These are phyloP conservation scores for Xerocomellus amylosporus DNA, from an alignment of 768 basidiomycete genomes.

Conservation along the genomic window DNA sequence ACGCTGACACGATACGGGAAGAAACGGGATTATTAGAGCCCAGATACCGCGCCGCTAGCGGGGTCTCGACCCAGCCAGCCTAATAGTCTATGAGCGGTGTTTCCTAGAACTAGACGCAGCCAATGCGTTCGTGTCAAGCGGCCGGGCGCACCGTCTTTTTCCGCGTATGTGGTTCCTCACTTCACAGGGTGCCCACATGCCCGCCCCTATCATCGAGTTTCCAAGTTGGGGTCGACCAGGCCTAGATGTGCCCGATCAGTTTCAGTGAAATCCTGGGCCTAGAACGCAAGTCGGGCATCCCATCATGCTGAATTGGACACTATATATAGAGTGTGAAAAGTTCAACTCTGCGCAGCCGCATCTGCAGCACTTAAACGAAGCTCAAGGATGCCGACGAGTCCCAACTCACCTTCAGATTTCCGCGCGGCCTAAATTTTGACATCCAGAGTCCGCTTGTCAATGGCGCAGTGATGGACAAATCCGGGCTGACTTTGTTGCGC, in stretches of 20 bases:
- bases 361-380: too few species aligned
- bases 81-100: neutral
- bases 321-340: too few species aligned
- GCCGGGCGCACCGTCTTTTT: neutral
- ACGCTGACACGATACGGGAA: conserved; percentile 4
- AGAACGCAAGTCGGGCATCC: neutral
- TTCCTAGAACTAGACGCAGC: neutral
- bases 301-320: too few species aligned
- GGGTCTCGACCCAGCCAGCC: neutral
- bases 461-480: too few species aligned
- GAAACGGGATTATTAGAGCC: conserved; percentile 6
- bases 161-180: neutral
- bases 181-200: conserved; percentile 12
- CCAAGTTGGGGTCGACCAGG: neutral
- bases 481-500: too few species aligned
- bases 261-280: neutral
- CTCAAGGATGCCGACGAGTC: too few species aligned
- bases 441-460: too few species aligned
- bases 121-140: neutral
- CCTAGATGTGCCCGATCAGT: neutral
- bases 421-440: too few species aligned
- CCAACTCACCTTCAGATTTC: too few species aligned
- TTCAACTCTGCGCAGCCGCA: too few species aligned
- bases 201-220: conserved; percentile 7
- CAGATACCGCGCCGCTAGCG: conserved; percentile 6